Percentiles rank a stretch among this genome's conserved stretches.
phyloP scores from a whole-genome alignment of 106 monocot genomes.

The Dioscorea zingiberensis region DNA sequence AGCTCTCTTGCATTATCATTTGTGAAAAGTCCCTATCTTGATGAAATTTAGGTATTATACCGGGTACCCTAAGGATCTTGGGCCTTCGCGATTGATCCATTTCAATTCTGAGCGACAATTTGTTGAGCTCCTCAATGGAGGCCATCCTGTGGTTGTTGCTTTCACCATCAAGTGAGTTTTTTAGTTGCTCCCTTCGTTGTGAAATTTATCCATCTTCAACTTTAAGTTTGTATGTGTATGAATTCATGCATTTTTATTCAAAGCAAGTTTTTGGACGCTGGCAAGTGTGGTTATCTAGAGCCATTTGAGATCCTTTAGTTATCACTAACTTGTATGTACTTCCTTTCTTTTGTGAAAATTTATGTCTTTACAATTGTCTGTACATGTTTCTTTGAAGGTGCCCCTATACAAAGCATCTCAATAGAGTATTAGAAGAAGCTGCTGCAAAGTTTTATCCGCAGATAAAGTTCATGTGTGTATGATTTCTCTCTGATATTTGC shows the following conservation, averaged over 20 bases:
- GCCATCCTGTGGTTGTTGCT: conserved; percentile 72
- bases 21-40: no score
- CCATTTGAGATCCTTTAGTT: no score
- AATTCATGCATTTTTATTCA: no score
- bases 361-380: no score
- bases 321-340: no score
- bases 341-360: no score
- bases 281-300: no score
- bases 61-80: conserved; percentile 86
- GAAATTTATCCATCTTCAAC: no score
- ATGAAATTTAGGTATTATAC: conserved; percentile 71
- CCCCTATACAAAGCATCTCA: conserved; percentile 75
- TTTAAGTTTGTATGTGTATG: no score
- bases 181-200: no score
- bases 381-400: conserved; percentile 33
- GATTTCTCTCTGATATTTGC: neutral
- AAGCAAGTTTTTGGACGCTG: no score
- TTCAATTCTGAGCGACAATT: conserved; percentile 91
- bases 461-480: conserved; percentile 66
- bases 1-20: no score
- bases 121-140: conserved; percentile 81
- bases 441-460: conserved; percentile 80
- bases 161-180: conserved; percentile 70
- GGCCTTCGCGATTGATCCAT: conserved; percentile 67
- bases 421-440: conserved; percentile 75